Evolutionary conservation across 495 filamentous ascomycete genomes (phyloP).

Genomic region (Immersiella caudata): DNA sequence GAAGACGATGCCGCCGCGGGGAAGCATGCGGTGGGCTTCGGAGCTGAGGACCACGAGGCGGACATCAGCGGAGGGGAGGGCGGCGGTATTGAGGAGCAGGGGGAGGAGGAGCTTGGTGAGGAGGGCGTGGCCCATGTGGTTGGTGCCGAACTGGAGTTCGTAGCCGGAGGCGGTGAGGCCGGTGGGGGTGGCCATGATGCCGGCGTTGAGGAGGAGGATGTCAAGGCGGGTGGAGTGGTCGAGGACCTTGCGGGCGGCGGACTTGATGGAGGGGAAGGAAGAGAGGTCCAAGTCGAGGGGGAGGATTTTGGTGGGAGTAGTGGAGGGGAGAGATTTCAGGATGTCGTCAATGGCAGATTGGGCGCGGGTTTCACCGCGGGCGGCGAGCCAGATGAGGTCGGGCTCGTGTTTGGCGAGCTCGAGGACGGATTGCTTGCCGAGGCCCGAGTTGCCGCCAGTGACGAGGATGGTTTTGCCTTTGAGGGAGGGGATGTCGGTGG

Average conservation of each 20-base stretch:
- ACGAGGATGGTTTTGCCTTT: slow-evolving; percentile 62
- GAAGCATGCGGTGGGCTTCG: slow-evolving; percentile 40
- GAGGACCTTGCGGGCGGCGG: slow-evolving; percentile 31
- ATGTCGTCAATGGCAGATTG: slow-evolving; percentile 32
- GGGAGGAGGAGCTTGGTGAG: slow-evolving; percentile 66
- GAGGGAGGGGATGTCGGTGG: slow-evolving; percentile 61
- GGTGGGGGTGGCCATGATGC: slow-evolving; percentile 62
- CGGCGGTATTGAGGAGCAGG: slow-evolving; percentile 55
- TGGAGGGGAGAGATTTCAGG: slow-evolving; percentile 10
- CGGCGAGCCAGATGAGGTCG: slow-evolving; percentile 63
- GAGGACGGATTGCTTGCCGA: slow-evolving; percentile 66
- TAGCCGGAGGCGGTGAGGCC: slow-evolving; percentile 62
- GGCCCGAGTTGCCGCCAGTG: slow-evolving; percentile 67
- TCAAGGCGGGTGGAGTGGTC: slow-evolving; percentile 42
- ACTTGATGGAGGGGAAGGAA: slow-evolving; percentile 36
- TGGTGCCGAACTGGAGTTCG: slow-evolving; percentile 71
- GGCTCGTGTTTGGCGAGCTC: slow-evolving; percentile 54
- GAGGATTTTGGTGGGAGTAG: slow-evolving; percentile 24
- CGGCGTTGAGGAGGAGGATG: slow-evolving; percentile 61
- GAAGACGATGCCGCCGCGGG: slow-evolving; percentile 42
- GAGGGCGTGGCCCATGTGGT: slow-evolving; percentile 69
- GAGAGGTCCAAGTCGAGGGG: slow-evolving; percentile 44
- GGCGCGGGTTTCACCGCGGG: slow-evolving; percentile 51
- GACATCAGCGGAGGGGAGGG: slow-evolving; percentile 40
- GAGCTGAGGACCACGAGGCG: slow-evolving; percentile 46